phyloP scores from a whole-genome alignment of 83 land plant genomes.

The Thuja plicata region DNA sequence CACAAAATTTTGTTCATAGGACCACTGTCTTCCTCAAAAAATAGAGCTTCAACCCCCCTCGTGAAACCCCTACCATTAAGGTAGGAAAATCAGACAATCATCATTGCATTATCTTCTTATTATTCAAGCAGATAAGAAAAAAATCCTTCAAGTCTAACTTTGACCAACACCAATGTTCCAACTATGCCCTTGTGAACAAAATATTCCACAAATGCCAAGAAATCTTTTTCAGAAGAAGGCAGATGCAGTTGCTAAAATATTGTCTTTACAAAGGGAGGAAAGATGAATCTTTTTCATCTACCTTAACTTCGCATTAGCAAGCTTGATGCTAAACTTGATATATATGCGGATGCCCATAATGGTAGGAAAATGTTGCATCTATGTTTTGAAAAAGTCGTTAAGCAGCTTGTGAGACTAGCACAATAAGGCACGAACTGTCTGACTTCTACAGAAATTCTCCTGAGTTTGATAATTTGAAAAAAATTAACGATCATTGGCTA shows the following conservation, averaged over 20 bases:
- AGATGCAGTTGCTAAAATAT: no score
- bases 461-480: neutral
- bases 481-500: neutral
- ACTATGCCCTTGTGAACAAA: neutral
- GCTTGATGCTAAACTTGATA: no score
- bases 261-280: no score
- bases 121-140: neutral
- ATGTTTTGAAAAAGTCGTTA: neutral
- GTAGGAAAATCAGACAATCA: neutral
- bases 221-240: no score
- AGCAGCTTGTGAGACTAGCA: neutral
- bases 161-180: neutral
- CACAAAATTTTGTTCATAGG: no score
- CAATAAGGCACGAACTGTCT: neutral
- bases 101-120: neutral
- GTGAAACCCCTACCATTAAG: no score
- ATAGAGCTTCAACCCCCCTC: no score
- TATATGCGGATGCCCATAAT: no score
- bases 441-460: neutral
- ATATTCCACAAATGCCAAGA: neutral
- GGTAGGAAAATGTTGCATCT: no score
- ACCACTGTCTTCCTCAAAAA: no score
- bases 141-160: neutral
- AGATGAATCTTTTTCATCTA: no score
- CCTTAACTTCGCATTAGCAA: no score